Evolutionary conservation across 176 grass and related monocot species (phyloP).

Genomic region (Oryza glaberrima): DNA sequence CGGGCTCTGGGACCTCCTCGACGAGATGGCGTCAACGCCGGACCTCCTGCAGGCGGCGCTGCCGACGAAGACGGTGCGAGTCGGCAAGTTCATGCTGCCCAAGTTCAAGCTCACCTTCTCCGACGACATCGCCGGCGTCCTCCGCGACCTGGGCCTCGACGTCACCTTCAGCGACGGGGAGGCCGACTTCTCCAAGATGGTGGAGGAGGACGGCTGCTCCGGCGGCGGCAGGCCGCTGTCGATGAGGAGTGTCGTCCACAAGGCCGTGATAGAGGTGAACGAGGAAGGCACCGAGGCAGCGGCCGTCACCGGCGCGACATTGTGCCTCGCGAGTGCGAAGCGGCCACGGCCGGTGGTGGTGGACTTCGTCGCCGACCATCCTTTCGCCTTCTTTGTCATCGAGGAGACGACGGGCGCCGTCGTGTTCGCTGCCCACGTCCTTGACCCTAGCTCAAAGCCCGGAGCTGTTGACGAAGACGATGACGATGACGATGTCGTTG

Average conservation of each 20-base stretch:
- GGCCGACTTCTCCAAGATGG: neutral
- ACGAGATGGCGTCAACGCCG: neutral
- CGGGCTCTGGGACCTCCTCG: slow-evolving; percentile 4
- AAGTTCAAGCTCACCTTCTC: slow-evolving; percentile 40
- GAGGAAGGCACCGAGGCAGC: neutral
- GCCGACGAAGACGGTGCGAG: neutral
- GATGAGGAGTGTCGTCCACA: neutral
- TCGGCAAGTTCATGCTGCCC: slow-evolving; percentile 30
- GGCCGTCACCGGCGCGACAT: neutral
- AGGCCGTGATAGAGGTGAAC: neutral
- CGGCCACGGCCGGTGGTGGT: neutral
- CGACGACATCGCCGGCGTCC: neutral
- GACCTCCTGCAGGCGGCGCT: slow-evolving; percentile 19
- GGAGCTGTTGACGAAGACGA: no score
- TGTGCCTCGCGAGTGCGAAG: neutral
- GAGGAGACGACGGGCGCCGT: slow-evolving; percentile 1
- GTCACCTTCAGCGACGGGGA: neutral
- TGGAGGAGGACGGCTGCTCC: neutral
- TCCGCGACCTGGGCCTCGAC: no score
- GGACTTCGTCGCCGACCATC: slow-evolving; percentile 25
- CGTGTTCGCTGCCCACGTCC: neutral
- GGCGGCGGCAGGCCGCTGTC: neutral
- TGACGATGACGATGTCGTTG: no score
- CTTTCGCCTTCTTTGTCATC: slow-evolving; percentile 6
- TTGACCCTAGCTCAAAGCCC: neutral